Evolutionary conservation across 306 rosid species (phyloP).

Genomic region (Cucurbita argyrosperma): DNA sequence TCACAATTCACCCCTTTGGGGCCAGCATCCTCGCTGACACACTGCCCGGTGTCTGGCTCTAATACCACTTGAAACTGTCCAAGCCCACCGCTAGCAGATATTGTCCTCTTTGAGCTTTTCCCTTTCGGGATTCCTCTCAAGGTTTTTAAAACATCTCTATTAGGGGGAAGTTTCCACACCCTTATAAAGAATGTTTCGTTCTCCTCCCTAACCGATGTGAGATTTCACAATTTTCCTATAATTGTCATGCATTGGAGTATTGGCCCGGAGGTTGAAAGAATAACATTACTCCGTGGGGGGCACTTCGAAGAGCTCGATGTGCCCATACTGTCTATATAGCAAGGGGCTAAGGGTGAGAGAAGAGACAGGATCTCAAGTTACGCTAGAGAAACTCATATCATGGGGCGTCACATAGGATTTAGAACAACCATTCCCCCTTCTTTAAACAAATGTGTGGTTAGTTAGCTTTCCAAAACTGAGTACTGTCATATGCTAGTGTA

Average conservation of each 20-base stretch:
- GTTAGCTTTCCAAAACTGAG: neutral
- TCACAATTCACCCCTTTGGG: too few species aligned
- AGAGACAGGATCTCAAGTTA: neutral
- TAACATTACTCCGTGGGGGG: neutral
- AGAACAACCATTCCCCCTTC: too few species aligned
- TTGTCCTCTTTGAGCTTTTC: too few species aligned
- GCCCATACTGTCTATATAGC: neutral
- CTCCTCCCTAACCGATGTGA: too few species aligned
- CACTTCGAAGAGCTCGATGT: neutral
- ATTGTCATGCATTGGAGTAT: neutral
- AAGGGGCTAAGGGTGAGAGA: neutral
- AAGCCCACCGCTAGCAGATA: too few species aligned
- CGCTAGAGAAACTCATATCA: neutral
- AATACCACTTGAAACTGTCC: too few species aligned
- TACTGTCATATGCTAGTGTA: neutral
- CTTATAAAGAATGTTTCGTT: too few species aligned
- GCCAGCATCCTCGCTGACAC: too few species aligned
- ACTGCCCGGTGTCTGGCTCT: too few species aligned
- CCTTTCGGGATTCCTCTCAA: too few species aligned
- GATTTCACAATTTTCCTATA: neutral
- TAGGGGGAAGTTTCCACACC: too few species aligned
- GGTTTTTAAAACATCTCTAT: too few species aligned
- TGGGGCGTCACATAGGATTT: neutral
- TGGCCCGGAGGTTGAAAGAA: neutral
- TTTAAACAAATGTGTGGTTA: neutral